Evolutionary conservation across 148 eudicot species (phyloP), one percentile per base, ranked within the genome.

Genomic region (Chenopodium quinoa): DNA sequence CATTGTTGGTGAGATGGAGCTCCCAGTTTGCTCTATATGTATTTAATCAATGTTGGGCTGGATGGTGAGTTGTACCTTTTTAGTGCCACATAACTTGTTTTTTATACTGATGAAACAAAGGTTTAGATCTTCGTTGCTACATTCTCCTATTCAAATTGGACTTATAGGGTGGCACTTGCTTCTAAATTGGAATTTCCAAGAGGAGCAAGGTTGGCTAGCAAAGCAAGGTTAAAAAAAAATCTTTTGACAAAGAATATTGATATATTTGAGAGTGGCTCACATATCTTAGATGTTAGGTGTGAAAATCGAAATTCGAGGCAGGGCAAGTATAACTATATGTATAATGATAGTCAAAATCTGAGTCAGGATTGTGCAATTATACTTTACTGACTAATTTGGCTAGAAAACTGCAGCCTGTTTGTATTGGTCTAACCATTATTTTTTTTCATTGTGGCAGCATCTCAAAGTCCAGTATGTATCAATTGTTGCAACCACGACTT

Each of bases 391-490:
- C 46, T 32, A 64, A 22, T 32, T 27, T 19, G 60, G 73, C 73
- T 65, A 27, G 47, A 64, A 44, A 4, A 14, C 27, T 12, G 65
- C 69, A 27, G 9, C n/a, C 48, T 63, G 64, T 54, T 46, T 44
- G 23, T 50, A 31, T 2, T 34, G 4, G 12, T 19, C 1, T 56
- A 25, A 13, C 6, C 9, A 56, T 19, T 54, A 29, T 37, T 56
- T 50, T 9, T 58, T 75, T 80, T 77, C 8, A 76, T 19, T 82
- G 14, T 87, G 85, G 90, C 95, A 97, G 99, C 68, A 79, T 97
- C 83, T 91, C 99, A 74, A 97, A 97, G 85, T 86, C 82, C 79
- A 90, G 86, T 73, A 94, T 97, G 98, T 97, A 97, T 82, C 90
- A 83, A 83, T 83, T 89, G 93, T 92, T 97, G 79, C 98, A 90